Base-by-base conservation (phyloP, 2,329 filamentous ascomycete species). In the Leptographium procerum region DNA sequence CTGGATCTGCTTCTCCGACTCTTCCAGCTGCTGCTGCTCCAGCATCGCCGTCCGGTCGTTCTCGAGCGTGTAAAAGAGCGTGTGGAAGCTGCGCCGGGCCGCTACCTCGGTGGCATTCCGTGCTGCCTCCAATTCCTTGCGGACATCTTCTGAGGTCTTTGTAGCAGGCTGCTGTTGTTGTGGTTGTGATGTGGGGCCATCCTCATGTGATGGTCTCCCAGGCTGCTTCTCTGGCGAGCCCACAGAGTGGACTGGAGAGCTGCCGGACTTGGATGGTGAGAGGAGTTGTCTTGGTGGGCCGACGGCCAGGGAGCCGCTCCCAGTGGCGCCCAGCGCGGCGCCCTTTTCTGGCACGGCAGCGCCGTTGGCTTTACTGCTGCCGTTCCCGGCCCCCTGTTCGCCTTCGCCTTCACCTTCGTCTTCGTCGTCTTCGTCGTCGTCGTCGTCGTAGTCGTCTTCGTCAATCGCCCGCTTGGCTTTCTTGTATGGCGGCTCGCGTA, bases 41-140 rank as follows among this genome's bases (percentile, higher is more conserved):
- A 97, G 74, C 94, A 99, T 97, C 54, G 94, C 94, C 66, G 92
- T 90, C 58, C 89, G 84, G 69, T 99, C 94, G 69, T 92, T 94
- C 72, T 99, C 94, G 34, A 97, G 79, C 1, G 94, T 96, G 71
- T 96, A 92, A 72, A 97, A 95, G 64, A 96, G 81, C 11, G 90
- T 95, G 69, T 96, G 87, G 71, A 96, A 97, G 72, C 88, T 94
- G 66, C 85, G 83, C 73, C 91, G 91, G 50, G 90, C 94, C 55
- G 88, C 87, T 68, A 95, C 90, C 68, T 96, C 92, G 53, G 89
- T 91, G 33, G 88, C 89, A 70, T 87, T 91, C 69, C 94, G 94
- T 65, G 90, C 89, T 68, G 95, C 89, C 71, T 97, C 91, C 63
- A 97, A 74, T 71, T 91, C 89, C 73, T 95, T 95, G 68, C 94